Percentiles rank a stretch among this genome's conserved stretches.
phyloP scores from a whole-genome alignment of 371 early-diverging fungal species.

The Apophysomyces elegans region DNA sequence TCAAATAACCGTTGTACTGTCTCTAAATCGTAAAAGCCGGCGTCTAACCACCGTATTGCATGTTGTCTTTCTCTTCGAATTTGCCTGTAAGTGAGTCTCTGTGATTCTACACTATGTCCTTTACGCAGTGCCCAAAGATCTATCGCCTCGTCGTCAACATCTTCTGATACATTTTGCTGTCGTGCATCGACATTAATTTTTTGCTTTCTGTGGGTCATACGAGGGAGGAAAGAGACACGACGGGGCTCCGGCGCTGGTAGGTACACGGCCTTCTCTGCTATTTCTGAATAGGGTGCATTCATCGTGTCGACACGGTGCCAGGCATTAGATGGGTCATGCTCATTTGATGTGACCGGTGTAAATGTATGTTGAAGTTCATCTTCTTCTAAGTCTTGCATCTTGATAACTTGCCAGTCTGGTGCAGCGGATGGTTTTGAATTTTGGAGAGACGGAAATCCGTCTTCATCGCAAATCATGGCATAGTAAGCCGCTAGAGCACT shows the following conservation, averaged over 20 bases:
- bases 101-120: not conserved
- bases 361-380: not conserved
- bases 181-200: not conserved
- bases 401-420: constrained; percentile 3
- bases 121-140: not conserved
- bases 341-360: not conserved
- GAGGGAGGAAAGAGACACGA: not conserved
- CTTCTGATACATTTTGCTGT: not conserved
- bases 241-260: not conserved
- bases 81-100: not conserved
- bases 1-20: not conserved
- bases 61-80: not conserved
- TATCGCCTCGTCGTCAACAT: not conserved
- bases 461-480: constrained; percentile 8
- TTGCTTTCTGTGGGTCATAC: not conserved
- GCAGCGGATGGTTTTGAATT: not conserved
- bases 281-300: not conserved
- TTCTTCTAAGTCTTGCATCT: not conserved
- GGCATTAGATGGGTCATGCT: not conserved
- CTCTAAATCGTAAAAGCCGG: not conserved
- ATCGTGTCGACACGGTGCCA: not conserved
- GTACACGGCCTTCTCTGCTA: not conserved
- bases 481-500: not conserved
- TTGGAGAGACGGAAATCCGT: constrained; percentile 1
- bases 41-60: not conserved